Conservation (phyloP, 495 filamentous ascomycete species). For the Podospora tetraspora region DNA sequence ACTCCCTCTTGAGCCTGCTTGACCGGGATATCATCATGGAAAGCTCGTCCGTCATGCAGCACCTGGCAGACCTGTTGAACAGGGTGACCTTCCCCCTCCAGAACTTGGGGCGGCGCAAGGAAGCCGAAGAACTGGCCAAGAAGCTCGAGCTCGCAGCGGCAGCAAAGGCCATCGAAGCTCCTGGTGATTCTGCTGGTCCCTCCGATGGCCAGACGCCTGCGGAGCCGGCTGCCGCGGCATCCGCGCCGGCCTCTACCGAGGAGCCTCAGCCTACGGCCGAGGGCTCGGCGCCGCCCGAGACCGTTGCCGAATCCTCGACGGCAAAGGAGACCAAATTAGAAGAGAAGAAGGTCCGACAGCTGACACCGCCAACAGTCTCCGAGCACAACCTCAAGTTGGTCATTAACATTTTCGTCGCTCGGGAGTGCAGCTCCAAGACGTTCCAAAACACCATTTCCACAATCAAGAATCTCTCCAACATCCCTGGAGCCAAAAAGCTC, state of each 20-base stretch:
- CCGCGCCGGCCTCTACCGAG: slow-evolving; percentile 14
- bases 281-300: slow-evolving; percentile 16
- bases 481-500: slow-evolving; percentile 81
- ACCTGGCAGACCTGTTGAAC: slow-evolving; percentile 77
- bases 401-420: slow-evolving; percentile 89
- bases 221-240: slow-evolving; percentile 19
- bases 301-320: slow-evolving; percentile 39
- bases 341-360: slow-evolving; percentile 64
- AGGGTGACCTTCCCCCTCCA: slow-evolving; percentile 84
- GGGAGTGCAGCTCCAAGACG: slow-evolving; percentile 93
- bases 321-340: slow-evolving; percentile 50
- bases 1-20: slow-evolving; percentile 78
- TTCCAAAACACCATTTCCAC: slow-evolving; percentile 95
- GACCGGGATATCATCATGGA: slow-evolving; percentile 92
- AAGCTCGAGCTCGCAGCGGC: slow-evolving; percentile 43
- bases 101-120: slow-evolving; percentile 74
- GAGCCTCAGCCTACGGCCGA: slow-evolving; percentile 29
- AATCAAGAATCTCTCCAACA: slow-evolving; percentile 93
- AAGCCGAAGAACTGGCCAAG: slow-evolving; percentile 54
- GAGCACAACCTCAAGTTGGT: slow-evolving; percentile 86
- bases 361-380: slow-evolving; percentile 82
- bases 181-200: slow-evolving; percentile 13
- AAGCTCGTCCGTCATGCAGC: slow-evolving; percentile 91
- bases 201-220: slow-evolving; percentile 21
- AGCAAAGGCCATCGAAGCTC: slow-evolving; percentile 20